These are phyloP conservation scores for Syzygium syzygioides DNA, from an alignment of 441 rosid genomes.

Conservation along the genomic window DNA sequence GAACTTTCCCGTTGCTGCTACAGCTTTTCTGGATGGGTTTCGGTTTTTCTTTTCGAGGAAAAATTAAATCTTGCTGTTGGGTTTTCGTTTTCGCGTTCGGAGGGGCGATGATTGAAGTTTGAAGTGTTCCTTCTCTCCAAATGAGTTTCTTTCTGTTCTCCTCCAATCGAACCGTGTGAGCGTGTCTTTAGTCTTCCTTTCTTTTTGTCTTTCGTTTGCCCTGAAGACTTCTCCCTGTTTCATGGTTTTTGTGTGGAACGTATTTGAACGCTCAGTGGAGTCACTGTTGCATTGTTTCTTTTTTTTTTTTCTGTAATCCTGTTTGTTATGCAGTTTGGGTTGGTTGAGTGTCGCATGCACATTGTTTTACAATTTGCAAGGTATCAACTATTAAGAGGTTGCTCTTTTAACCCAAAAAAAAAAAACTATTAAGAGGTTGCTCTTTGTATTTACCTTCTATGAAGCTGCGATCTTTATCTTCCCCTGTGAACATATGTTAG, in stretches of 20 bases:
- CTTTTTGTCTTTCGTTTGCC: background rate
- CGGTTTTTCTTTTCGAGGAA: background rate
- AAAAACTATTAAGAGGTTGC: background rate
- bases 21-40: background rate
- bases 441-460: background rate
- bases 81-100: background rate
- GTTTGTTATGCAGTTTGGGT: constrained; percentile 5
- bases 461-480: background rate
- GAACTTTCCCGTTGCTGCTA: background rate
- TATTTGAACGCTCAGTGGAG: background rate
- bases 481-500: background rate
- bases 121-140: background rate
- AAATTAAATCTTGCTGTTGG: background rate
- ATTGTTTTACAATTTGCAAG: background rate
- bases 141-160: background rate
- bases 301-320: background rate
- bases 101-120: background rate
- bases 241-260: background rate
- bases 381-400: background rate
- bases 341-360: background rate
- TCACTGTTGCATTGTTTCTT: constrained; percentile 32
- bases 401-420: background rate
- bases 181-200: background rate
- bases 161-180: background rate
- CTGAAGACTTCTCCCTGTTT: background rate